Base-by-base conservation (phyloP, 2,329 filamentous ascomycete species). In the Cladophialophora psammophila region DNA sequence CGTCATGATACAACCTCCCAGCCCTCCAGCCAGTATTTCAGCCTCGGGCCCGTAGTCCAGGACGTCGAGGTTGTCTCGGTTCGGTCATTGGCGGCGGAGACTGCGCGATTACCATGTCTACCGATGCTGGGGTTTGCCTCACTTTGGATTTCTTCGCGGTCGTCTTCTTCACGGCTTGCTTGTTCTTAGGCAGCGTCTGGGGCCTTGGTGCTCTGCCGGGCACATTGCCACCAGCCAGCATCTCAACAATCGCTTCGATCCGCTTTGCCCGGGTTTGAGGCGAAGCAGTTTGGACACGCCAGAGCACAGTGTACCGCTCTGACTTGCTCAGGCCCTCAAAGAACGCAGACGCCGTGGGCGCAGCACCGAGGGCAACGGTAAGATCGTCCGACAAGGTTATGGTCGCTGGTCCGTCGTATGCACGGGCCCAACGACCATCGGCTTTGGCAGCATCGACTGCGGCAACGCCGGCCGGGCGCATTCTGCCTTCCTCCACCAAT, bases 341-440 rank as follows among this genome's bases (percentile, higher is more conserved):
- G 38, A 78, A 80, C 0, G 65, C 69, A 15, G 77, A 76, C 0
- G 80, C 81, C 15, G 69, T 70, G 0, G 74, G 69, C n/a, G 78
- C 77, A 5, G 20, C 73, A 1, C 76, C 74, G 55, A 88, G 68
- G 10, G 81, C 83, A 0, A 53, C 74, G 45, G 78, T 76, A 60
- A 89, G 83, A 69, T 88, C 86, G 0, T 76, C 73, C 0, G 86
- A 85, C 2, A 84, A 79, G 15, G 77, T 73, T 2, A 84, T 83
- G 13, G 75, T 79, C 58, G 82, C 82, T 3, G 82, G 77, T 0
- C 84, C 82, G 4, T 82, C 81, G 69, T 89, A 89, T 1, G 87
- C 87, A 32, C 80, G 78, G 1, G 83, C 84, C 87, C 86, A 89
- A 0, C 86, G 78, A 0, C 87, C 87, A 71, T 89, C 86, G 0